These are phyloP conservation scores for Apiospora arundinis DNA, from an alignment of 2,329 filamentous ascomycete species.

Conservation along the genomic window DNA sequence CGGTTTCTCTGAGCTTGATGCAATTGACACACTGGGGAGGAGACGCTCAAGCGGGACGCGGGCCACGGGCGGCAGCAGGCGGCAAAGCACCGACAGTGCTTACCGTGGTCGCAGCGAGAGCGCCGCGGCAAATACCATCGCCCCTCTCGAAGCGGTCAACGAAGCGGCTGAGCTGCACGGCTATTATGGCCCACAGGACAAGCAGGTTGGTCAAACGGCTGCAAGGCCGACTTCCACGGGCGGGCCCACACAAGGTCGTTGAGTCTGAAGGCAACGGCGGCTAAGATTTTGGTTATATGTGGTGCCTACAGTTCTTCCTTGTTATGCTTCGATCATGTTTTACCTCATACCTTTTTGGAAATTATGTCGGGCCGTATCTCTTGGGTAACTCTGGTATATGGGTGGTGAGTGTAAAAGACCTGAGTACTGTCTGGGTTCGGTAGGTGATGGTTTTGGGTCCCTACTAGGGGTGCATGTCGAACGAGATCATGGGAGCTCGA, in stretches of 20 bases:
- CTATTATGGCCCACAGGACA: conserved; percentile 50
- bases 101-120: conserved; percentile 32
- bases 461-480: background rate
- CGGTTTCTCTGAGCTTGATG: conserved; percentile 47
- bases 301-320: background rate
- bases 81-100: conserved; percentile 31
- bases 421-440: background rate
- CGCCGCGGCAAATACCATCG: conserved; percentile 29
- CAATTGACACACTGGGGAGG: conserved; percentile 44
- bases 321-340: background rate
- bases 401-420: background rate
- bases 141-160: conserved; percentile 44
- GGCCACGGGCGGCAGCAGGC: conserved; percentile 27
- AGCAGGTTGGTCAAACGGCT: conserved; percentile 50
- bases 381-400: background rate
- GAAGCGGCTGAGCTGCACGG: conserved; percentile 54
- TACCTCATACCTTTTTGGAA: background rate
- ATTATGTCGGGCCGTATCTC: background rate
- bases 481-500: background rate
- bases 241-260: background rate
- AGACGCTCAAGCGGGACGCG: conserved; percentile 38
- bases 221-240: conserved; percentile 29
- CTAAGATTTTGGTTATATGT: background rate
- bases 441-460: background rate
- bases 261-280: background rate